Conservation (phyloP, 2,329 filamentous ascomycete genomes). For the Penicillium palitans region DNA sequence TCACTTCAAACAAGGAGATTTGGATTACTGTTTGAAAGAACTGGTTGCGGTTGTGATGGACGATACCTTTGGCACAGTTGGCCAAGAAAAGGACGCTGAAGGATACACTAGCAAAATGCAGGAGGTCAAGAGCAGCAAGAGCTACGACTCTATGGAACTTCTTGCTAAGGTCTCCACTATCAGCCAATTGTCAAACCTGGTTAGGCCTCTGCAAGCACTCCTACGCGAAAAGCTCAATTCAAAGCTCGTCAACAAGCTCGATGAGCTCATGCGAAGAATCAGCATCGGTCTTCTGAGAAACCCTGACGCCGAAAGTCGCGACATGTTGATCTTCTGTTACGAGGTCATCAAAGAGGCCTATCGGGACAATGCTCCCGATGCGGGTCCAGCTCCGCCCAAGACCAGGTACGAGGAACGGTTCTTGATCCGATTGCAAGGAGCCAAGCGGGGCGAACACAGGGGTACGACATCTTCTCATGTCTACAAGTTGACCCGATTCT, state of each 20-base stretch:
- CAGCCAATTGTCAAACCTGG: constrained; percentile 68
- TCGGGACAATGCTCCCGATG: constrained; percentile 55
- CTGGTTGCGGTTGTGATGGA: constrained; percentile 91
- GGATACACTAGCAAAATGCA: constrained; percentile 95
- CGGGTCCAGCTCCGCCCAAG: constrained; percentile 24
- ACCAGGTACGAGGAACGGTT: constrained; percentile 56
- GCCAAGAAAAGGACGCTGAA: constrained; percentile 95
- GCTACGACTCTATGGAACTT: constrained; percentile 94
- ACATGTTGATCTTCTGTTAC: constrained; percentile 91
- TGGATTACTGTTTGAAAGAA: constrained; percentile 81
- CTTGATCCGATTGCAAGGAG: constrained; percentile 72
- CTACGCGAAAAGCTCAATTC: constrained; percentile 81
- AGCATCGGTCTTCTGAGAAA: constrained; percentile 82
- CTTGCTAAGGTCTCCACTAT: constrained; percentile 81
- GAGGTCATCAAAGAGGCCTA: constrained; percentile 89
- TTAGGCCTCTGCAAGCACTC: constrained; percentile 75
- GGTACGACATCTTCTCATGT: constrained; percentile 74
- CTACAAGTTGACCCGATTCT: constrained; percentile 85
- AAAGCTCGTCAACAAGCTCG: constrained; percentile 82
- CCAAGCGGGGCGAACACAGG: constrained; percentile 70
- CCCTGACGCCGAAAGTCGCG: constrained; percentile 70
- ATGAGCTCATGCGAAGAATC: constrained; percentile 81
- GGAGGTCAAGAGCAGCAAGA: constrained; percentile 97
- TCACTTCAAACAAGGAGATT: constrained; percentile 72
- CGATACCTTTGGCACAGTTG: constrained; percentile 88